Evolutionary conservation across 163 green algal species (phyloP), one percentile per base, ranked within the genome.

Genomic region (Scenedesmus sp.): DNA sequence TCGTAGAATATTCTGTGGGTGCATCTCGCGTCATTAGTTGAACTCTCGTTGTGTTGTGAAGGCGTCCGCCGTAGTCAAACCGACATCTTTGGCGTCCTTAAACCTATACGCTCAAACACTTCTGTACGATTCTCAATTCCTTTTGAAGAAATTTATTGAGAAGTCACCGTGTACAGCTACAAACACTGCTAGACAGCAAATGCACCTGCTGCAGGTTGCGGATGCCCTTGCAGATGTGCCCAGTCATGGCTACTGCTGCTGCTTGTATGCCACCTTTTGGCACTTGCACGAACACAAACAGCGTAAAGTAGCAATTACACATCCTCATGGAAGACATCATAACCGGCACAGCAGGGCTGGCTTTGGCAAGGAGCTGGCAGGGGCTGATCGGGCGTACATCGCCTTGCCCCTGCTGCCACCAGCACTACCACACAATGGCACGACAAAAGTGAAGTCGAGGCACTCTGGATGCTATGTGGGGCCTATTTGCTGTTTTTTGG

Each of bases 401-500:
- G 65, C 65, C 30, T 76, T 76, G 65, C 65, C 65, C 65, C 65
- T 76, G 65, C 65, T 76, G 65, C 65, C 65, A 40, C 65, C 65
- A 76, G 65, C 65, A 76, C 65, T 30, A 76, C 65, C 30, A 76
- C 65, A 10, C 43, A 56, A 35, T 84, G 79, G 79, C 79, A 84
- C n/a, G 79, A 53, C 37, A 84, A n/a, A 7, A 49, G 46, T 22
- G 79, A 84, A 56, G 42, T 84, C 4, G 40, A 56, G 79, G 26
- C 46, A 22, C 40, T 84, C 7, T 51, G 44, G 79, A 61, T 51
- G 37, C 79, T 84, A 22, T 51, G 30, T 22, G 79, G 79, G 26
- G 79, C 79, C 35, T 65, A 84, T 20, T 43, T 84, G 40, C 79
- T 84, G 24, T 84, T 84, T 20, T 84, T 84, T 37, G 79, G 79